A percentile compares a stretch with the other conserved stretches of the same genome.
Evolutionary conservation across 1,139 yeast species (phyloP).

Genomic region (Protomyces pachydermus): DNA sequence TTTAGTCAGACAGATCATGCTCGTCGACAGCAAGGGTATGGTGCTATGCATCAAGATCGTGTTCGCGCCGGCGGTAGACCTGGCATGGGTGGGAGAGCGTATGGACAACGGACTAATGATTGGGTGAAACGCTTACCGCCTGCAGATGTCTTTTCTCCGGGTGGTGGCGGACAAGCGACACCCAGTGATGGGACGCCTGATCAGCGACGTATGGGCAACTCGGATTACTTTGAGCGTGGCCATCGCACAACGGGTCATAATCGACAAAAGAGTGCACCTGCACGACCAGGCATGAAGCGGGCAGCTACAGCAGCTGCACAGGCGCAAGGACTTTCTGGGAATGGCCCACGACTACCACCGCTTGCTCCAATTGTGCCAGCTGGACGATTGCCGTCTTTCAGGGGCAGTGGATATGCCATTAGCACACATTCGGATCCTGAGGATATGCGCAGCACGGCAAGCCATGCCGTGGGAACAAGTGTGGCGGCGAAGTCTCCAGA

Average conservation of each 20-base stretch:
- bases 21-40: conserved; percentile 6
- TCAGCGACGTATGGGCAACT: background rate
- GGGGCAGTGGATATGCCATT: background rate
- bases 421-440: conserved; percentile 19
- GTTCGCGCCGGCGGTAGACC: background rate
- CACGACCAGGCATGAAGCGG: background rate
- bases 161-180: background rate
- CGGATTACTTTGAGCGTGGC: background rate
- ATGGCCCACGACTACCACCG: background rate
- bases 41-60: background rate
- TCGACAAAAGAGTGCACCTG: background rate
- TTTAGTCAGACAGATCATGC: conserved; percentile 8
- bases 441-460: conserved; percentile 1
- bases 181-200: conserved; percentile 25
- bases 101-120: conserved; percentile 20
- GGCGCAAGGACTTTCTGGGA: background rate
- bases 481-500: background rate
- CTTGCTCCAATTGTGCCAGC: background rate
- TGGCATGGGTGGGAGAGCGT: background rate
- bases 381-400: background rate
- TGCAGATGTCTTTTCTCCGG: conserved; percentile 18
- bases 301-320: background rate
- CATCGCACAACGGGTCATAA: background rate
- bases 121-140: conserved; percentile 18
- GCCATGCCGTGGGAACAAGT: background rate